These are phyloP conservation scores for Termitomyces sp. DNA, from an alignment of 768 basidiomycete species.

Conservation along the genomic window DNA sequence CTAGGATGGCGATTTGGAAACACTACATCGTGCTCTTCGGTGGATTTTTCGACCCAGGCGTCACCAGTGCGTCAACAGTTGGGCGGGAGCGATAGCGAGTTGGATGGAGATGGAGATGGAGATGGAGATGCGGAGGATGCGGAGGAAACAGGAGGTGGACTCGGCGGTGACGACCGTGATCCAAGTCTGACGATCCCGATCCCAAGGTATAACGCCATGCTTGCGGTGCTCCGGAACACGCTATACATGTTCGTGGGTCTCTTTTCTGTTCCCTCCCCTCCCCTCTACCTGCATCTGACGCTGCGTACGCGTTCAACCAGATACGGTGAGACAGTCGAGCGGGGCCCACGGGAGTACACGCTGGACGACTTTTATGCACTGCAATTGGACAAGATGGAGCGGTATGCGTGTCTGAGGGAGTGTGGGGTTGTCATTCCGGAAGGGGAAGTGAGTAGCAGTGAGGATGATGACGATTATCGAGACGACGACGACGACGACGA, in stretches of 20 bases:
- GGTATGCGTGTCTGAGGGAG: constrained; percentile 13
- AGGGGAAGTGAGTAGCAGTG: neutral
- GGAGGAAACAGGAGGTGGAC: neutral
- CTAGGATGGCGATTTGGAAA: too few species aligned
- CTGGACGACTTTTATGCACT: neutral
- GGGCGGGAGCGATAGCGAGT: neutral
- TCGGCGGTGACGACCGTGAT: neutral
- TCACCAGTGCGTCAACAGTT: too few species aligned
- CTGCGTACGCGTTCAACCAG: neutral
- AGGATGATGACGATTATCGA: constrained; percentile 17
- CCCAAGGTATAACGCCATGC: neutral
- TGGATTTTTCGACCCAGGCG: too few species aligned
- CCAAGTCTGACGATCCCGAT: neutral
- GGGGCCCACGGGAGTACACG: neutral
- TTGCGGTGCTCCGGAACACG: neutral
- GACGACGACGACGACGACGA: constrained; percentile 28
- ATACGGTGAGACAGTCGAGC: neutral
- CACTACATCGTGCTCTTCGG: too few species aligned
- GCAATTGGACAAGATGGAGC: neutral
- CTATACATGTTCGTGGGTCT: neutral
- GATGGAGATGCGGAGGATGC: neutral
- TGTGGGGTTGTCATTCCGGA: neutral
- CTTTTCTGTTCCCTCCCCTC: too few species aligned
- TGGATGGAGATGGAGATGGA: neutral
- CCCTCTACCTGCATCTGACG: too few species aligned